Evolutionary conservation across 1,284 basidiomycete species (phyloP).

Genomic region (Lentinula novae-zelandiae): DNA sequence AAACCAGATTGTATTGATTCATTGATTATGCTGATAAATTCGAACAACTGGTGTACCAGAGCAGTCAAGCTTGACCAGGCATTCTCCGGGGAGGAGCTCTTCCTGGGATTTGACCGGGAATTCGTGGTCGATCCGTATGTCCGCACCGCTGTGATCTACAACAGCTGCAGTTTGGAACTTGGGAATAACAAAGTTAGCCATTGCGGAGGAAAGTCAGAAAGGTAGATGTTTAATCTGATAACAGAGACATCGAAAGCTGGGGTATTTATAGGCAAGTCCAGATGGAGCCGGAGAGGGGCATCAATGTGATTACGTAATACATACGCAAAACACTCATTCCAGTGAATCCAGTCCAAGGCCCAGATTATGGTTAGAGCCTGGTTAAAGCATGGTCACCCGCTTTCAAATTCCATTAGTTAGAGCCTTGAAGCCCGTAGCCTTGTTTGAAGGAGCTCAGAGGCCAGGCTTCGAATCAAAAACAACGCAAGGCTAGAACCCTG

Average conservation of each 20-base stretch:
- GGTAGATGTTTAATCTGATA: neutral
- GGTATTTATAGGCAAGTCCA: conserved; percentile 3
- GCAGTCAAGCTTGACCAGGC: conserved; percentile 74
- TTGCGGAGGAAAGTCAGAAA: neutral
- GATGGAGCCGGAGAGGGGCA: neutral
- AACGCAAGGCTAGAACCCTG: neutral
- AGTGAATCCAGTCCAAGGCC: neutral
- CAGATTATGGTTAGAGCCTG: neutral
- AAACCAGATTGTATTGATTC: conserved; percentile 20
- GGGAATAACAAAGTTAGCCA: conserved; percentile 40
- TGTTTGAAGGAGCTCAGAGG: neutral
- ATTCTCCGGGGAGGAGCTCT: conserved; percentile 76
- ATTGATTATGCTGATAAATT: neutral
- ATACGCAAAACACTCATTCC: too few relatives aligned
- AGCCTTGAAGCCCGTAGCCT: neutral
- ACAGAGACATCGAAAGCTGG: neutral
- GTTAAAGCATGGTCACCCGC: too few relatives aligned
- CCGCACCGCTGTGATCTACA: conserved; percentile 39
- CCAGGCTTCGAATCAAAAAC: neutral
- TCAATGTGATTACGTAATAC: too few relatives aligned
- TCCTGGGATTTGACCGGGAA: conserved; percentile 61
- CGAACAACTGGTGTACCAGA: conserved; percentile 39
- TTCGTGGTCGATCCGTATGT: conserved; percentile 44
- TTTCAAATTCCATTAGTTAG: neutral
- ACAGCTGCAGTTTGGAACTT: conserved; percentile 62